These are phyloP conservation scores for Penicillium canariense DNA, from an alignment of 495 filamentous ascomycete species.

Conservation along the genomic window DNA sequence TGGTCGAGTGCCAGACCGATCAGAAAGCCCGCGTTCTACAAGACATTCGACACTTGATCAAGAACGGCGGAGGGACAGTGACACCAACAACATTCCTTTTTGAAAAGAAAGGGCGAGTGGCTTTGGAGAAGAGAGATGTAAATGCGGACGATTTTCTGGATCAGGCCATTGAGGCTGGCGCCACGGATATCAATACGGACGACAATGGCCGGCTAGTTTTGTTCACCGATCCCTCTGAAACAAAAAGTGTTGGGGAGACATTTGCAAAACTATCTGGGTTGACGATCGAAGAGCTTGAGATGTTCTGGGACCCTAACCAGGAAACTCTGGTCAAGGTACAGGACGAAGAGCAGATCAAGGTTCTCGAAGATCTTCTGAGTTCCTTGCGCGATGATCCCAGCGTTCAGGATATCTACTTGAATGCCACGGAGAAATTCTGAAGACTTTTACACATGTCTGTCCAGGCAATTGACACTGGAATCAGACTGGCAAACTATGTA, in stretches of 20 bases:
- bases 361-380: slow-evolving; percentile 44
- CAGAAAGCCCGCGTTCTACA: slow-evolving; percentile 68
- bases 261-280: slow-evolving; percentile 58
- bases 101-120: slow-evolving; percentile 67
- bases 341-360: slow-evolving; percentile 50
- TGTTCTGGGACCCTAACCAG: slow-evolving; percentile 80
- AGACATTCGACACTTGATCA: slow-evolving; percentile 66
- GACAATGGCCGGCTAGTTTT: slow-evolving; percentile 68
- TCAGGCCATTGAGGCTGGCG: slow-evolving; percentile 80
- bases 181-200: slow-evolving; percentile 72
- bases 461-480: not conserved
- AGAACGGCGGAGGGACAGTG: slow-evolving; percentile 61
- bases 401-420: slow-evolving; percentile 68
- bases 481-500: slow-evolving; percentile 26
- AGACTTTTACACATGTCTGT: not conserved
- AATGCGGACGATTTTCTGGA: slow-evolving; percentile 77
- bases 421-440: slow-evolving; percentile 42
- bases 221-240: slow-evolving; percentile 70
- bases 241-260: slow-evolving; percentile 60
- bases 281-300: slow-evolving; percentile 66
- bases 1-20: slow-evolving; percentile 84
- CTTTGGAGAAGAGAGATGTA: slow-evolving; percentile 62
- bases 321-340: slow-evolving; percentile 66
- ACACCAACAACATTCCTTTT: slow-evolving; percentile 83
- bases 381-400: slow-evolving; percentile 56